Evolutionary conservation across 768 basidiomycete species (phyloP), one percentile per base, ranked within the genome.

Genomic region (Sarcomyxa edulis): DNA sequence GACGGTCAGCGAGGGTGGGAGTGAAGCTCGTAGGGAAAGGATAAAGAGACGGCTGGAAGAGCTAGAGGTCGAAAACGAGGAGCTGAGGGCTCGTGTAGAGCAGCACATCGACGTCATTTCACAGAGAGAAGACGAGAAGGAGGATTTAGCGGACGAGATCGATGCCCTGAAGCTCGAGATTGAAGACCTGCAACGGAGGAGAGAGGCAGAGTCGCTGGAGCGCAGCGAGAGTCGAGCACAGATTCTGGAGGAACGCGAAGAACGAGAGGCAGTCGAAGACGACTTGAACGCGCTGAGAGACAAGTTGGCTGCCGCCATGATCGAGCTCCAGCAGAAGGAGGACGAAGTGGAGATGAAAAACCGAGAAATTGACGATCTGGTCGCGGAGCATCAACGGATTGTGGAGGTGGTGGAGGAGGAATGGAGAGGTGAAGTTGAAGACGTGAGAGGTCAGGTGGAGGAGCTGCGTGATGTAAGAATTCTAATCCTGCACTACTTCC

Each of bases 381-480:
- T 91, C 4, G 64, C 62, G 5, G 84, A 91, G 52, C 84, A 89
- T 52, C 71, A 80, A 37, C 69, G 76, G 20, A 82, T 87, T 37
- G 76, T 90, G 3, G 72, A 74, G 14, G 71, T 74, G 2, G 81
- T 91, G 6, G 87, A 90, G 50, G 76, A 81, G 29, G 87, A 89
- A 49, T 95, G 91, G 91, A 66, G 83, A 39, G 86, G 84, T 3
- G 93, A 95, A 53, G 80, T 94, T 2, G 80, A 90, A 45, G 88
- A 91, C 47, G 79, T 80, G 2, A 70, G 82, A 43, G 73, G 68
- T 3, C 88, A 89, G 49, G 77, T 83, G 1, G 88, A 91, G 40
- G 88, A 94, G 56, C 67, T 88, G 11, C 71, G 73, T 18, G 85
- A 86, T 57, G 84, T 87, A 52, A 42, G 72, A 63, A 18, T 2